Conservation (phyloP, 1,284 basidiomycete species). For the Apiotrichum gracile region DNA sequence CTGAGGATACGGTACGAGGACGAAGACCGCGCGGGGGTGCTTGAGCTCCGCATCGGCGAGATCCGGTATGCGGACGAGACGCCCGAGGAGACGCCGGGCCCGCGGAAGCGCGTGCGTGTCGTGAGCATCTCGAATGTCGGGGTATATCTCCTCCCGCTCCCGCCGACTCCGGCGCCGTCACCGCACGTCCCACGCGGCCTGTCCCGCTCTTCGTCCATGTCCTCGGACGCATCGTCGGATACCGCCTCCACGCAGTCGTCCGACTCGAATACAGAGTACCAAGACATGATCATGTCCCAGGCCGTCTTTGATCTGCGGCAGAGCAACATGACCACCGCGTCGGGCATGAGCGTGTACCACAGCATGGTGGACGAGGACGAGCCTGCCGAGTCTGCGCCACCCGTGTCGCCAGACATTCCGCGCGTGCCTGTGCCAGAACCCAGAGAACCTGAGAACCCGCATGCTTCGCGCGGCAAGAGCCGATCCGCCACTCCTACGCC, state of each 20-base stretch:
- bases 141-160: conserved; percentile 23
- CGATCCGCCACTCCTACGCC: conserved; percentile 26
- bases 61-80: conserved; percentile 42
- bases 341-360: conserved; percentile 14
- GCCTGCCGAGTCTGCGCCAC: background rate
- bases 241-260: conserved; percentile 1
- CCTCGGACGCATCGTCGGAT: conserved; percentile 1
- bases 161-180: background rate
- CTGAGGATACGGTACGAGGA: conserved; percentile 47
- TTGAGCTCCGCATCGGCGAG: conserved; percentile 39
- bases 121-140: conserved; percentile 24
- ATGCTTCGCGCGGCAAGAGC: conserved; percentile 7
- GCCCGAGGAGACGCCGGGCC: conserved; percentile 1
- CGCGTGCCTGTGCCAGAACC: background rate
- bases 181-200: background rate
- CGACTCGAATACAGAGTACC: conserved; percentile 20
- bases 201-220: conserved; percentile 22
- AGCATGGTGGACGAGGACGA: conserved; percentile 5
- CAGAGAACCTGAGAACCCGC: background rate
- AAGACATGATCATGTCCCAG: conserved; percentile 49
- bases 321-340: conserved; percentile 20
- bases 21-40: conserved; percentile 23
- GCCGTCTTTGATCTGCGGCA: conserved; percentile 49
- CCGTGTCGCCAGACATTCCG: background rate
- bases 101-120: conserved; percentile 18